Conservation (phyloP, 345 rosid genomes). For the Cardamine chenopodiifolia region DNA sequence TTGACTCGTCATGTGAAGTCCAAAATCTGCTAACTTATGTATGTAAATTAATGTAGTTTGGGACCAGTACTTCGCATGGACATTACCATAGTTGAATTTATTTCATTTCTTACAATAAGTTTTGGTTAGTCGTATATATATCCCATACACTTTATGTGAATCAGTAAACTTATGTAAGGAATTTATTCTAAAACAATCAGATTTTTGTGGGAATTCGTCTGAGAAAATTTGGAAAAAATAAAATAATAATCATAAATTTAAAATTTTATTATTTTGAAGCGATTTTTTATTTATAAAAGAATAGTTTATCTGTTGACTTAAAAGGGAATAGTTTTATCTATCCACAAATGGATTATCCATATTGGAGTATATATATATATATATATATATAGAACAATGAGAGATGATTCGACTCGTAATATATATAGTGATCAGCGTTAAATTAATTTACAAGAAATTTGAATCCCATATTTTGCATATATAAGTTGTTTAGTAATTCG, state of each 20-base stretch:
- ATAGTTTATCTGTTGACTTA: slow-evolving; percentile 4
- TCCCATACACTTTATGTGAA: slow-evolving; percentile 20
- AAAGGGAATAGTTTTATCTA: slow-evolving; percentile 27
- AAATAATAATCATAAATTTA: neutral
- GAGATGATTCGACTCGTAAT: slow-evolving; percentile 16
- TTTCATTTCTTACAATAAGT: slow-evolving; percentile 29
- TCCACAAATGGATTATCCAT: slow-evolving; percentile 34
- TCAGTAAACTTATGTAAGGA: slow-evolving; percentile 17
- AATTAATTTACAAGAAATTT: neutral
- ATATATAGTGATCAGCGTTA: neutral
- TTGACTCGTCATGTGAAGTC: slow-evolving; percentile 46
- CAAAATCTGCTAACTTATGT: slow-evolving; percentile 36
- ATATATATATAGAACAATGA: neutral
- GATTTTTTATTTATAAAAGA: neutral
- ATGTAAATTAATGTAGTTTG: slow-evolving; percentile 36
- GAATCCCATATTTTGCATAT: neutral
- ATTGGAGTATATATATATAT: slow-evolving; percentile 12
- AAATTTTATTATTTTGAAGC: neutral
- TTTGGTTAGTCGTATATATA: slow-evolving; percentile 29
- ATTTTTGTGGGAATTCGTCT: neutral
- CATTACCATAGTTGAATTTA: slow-evolving; percentile 38
- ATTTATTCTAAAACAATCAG: slow-evolving; percentile 1
- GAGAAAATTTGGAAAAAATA: neutral
- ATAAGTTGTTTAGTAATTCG: neutral
- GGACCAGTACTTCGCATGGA: slow-evolving; percentile 43